These are phyloP conservation scores for Smittium culicis DNA, from an alignment of 371 early-diverging fungal genomes.

Conservation along the genomic window DNA sequence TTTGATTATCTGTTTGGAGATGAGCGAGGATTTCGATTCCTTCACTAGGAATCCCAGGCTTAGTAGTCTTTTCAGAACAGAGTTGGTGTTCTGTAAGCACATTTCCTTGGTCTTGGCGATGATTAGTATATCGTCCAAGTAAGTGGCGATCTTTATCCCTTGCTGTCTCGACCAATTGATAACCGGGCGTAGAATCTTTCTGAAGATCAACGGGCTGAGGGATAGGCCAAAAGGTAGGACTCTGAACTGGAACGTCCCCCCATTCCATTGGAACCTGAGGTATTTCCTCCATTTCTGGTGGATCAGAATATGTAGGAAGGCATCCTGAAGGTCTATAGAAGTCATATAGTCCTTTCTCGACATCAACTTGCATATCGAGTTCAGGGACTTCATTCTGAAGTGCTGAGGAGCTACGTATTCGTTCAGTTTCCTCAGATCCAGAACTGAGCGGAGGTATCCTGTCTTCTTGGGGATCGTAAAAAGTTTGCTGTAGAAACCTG, in stretches of 20 bases:
- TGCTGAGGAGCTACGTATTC: not conserved
- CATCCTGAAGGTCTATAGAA: not conserved
- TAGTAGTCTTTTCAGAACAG: constrained; percentile 17
- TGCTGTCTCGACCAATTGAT: constrained; percentile 23
- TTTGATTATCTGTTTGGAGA: constrained; percentile 26
- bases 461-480: not conserved
- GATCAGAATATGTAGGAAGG: not conserved
- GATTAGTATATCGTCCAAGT: constrained; percentile 31
- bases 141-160: constrained; percentile 27
- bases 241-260: not conserved
- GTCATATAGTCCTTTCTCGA: not conserved
- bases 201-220: constrained; percentile 32
- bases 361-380: not conserved
- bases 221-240: constrained; percentile 29
- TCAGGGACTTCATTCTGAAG: not conserved
- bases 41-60: constrained; percentile 27
- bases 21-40: constrained; percentile 17
- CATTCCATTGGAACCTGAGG: not conserved
- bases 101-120: constrained; percentile 10
- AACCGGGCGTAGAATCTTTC: constrained; percentile 24
- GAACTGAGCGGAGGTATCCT: not conserved
- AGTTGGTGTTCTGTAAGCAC: constrained; percentile 12
- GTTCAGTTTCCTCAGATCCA: not conserved
- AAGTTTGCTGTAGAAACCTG: not conserved
- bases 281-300: not conserved